phyloP scores from a whole-genome alignment of 805 yeast genomes.

The Zygosaccharomyces pseudorouxii region DNA sequence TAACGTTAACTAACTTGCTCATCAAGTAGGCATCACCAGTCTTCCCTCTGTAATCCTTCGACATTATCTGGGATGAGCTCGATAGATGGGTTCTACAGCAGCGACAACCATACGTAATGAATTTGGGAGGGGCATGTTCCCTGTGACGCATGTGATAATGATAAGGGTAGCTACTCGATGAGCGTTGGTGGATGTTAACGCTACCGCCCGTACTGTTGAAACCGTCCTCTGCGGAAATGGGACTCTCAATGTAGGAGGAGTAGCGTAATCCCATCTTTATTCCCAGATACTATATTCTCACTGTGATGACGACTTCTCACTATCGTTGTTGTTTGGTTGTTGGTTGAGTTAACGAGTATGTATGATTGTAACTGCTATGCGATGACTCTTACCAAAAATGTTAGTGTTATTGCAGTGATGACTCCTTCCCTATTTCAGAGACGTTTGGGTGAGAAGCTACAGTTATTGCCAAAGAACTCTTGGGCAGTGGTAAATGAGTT shows the following conservation, averaged over 20 bases:
- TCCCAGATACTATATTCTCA: background rate
- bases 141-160: conserved; percentile 10
- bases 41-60: conserved; percentile 48
- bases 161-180: conserved; percentile 10
- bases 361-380: background rate
- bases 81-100: conserved; percentile 33
- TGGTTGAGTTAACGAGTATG: background rate
- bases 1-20: conserved; percentile 44
- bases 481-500: background rate
- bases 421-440: background rate
- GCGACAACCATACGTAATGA: conserved; percentile 32
- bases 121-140: conserved; percentile 15
- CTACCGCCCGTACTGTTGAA: conserved; percentile 7
- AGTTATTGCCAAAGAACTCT: background rate
- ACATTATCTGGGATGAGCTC: conserved; percentile 30
- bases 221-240: conserved; percentile 11
- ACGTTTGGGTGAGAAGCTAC: background rate
- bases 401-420: background rate
- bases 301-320: background rate
- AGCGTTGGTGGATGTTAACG: conserved; percentile 12
- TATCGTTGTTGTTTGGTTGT: background rate
- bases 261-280: conserved; percentile 28
- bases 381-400: background rate
- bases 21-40: conserved; percentile 57
- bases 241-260: conserved; percentile 27